phyloP scores from a whole-genome alignment of 106 monocot species.

The Vanilla planifolia region DNA sequence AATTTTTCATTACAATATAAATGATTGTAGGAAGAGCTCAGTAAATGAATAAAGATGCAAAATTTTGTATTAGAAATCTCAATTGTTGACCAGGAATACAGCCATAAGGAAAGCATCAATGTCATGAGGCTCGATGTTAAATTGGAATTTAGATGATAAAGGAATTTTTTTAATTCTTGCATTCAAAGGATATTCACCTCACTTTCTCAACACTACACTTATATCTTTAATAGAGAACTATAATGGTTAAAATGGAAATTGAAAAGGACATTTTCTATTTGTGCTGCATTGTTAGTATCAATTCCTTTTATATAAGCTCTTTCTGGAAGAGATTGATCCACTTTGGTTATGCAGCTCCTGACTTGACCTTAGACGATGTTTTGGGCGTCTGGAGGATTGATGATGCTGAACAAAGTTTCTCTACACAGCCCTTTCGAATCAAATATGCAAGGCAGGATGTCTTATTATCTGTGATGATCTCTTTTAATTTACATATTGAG shows the following conservation, averaged over 20 bases:
- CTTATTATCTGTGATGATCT: constrained; percentile 81
- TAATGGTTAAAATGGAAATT: too few relatives aligned
- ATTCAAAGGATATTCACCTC: neutral
- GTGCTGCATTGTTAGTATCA: neutral
- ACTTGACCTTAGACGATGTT: constrained; percentile 46
- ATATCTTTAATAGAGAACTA: too few relatives aligned
- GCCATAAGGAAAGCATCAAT: too few relatives aligned
- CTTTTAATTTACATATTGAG: constrained; percentile 63
- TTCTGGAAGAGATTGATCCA: constrained; percentile 47
- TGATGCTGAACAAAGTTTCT: constrained; percentile 89
- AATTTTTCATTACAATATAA: too few relatives aligned
- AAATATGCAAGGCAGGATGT: constrained; percentile 98
- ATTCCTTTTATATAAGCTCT: constrained; percentile 6
- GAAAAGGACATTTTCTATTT: too few relatives aligned
- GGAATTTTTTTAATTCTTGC: neutral
- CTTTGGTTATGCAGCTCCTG: constrained; percentile 83
- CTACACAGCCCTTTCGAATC: constrained; percentile 86
- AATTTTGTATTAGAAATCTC: too few relatives aligned
- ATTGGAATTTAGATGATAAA: too few relatives aligned
- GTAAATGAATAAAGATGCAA: too few relatives aligned
- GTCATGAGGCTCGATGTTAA: too few relatives aligned
- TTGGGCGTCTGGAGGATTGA: constrained; percentile 85
- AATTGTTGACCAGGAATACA: too few relatives aligned
- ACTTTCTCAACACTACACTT: neutral
- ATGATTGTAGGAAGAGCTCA: too few relatives aligned